Conservation (phyloP, 1,139 yeast species). For the Yarrowia galli region DNA sequence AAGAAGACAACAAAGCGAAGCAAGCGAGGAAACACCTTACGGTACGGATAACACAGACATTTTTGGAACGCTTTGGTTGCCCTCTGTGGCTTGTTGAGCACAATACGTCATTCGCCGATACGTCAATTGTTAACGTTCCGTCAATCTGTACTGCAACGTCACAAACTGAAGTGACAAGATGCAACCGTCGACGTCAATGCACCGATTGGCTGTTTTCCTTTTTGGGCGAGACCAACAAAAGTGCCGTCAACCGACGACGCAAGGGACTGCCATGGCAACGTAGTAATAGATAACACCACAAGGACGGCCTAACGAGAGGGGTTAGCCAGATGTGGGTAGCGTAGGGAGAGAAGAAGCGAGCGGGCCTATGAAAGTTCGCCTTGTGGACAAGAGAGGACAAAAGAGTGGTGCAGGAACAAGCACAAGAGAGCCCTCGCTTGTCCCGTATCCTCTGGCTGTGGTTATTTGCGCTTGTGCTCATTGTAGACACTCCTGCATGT, state of each 20-base stretch:
- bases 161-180: neutral
- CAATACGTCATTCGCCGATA: neutral
- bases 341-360: neutral
- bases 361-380: neutral
- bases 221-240: neutral
- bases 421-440: neutral
- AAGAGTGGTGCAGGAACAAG: neutral
- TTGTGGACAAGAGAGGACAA: neutral
- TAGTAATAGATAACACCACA: constrained; percentile 16
- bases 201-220: constrained; percentile 1
- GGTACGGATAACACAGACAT: neutral
- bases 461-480: neutral
- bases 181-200: constrained; percentile 16
- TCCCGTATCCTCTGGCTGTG: neutral
- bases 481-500: constrained; percentile 26
- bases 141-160: constrained; percentile 3
- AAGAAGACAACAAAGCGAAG: neutral
- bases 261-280: constrained; percentile 31
- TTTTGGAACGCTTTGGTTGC: neutral
- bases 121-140: constrained; percentile 3
- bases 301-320: constrained; percentile 23
- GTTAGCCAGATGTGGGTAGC: constrained; percentile 1
- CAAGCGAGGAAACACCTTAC: neutral
- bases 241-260: constrained; percentile 33
- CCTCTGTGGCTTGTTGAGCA: constrained; percentile 2